Percentiles rank a stretch among this genome's conserved stretches.
phyloP scores from a whole-genome alignment of 2,329 filamentous ascomycete species.

The Pseudogymnoascus sp. region DNA sequence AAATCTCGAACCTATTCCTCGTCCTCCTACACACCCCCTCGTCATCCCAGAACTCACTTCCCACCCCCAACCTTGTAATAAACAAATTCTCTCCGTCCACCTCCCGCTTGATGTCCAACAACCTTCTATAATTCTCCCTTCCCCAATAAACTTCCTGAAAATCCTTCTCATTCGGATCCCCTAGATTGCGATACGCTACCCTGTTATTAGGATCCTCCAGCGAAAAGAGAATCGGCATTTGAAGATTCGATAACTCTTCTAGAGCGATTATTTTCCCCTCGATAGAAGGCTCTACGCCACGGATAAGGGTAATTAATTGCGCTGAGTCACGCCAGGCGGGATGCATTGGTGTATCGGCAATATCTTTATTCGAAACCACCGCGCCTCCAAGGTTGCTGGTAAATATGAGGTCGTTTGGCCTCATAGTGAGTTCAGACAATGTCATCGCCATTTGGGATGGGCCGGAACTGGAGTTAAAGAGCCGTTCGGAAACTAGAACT shows the following conservation, averaged over 20 bases:
- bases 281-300: neutral
- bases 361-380: neutral
- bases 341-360: neutral
- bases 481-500: neutral
- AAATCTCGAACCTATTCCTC: neutral
- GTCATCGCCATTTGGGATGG: neutral
- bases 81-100: neutral
- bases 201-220: neutral
- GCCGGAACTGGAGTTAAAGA: neutral
- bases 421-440: neutral
- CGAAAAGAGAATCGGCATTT: neutral
- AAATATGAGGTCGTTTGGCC: neutral
- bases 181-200: conserved; percentile 18
- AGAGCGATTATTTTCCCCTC: neutral
- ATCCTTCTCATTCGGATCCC: conserved; percentile 14
- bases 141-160: conserved; percentile 18
- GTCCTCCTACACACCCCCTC: neutral
- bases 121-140: conserved; percentile 15
- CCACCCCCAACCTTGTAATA: neutral
- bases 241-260: neutral
- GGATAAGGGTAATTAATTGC: neutral
- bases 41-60: neutral
- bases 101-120: conserved; percentile 19
- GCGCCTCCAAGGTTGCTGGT: neutral
- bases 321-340: neutral